Evolutionary conservation across 805 yeast genomes (phyloP), one percentile per base, ranked within the genome.

Genomic region (Starmerella bombicola): DNA sequence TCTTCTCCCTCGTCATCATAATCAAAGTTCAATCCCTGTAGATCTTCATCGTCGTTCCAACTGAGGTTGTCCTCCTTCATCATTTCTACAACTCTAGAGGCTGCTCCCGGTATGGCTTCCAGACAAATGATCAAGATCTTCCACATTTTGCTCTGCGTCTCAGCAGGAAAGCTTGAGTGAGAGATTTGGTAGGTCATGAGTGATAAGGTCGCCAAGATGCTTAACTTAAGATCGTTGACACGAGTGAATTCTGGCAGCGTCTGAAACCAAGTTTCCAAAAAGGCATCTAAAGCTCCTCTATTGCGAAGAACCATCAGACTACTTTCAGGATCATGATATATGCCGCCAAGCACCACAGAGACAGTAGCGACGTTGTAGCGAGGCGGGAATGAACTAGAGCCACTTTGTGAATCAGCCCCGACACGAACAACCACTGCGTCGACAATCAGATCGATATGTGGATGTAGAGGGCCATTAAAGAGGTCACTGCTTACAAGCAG

Each of bases 161-260:
- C 45, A 32, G 57, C 44, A n/a, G 49, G 21, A 29, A 42, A 52
- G 13, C 67, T 62, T 25, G 66, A 53, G 9, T 58, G 49, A 1
- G 54, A 50, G 10, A 61, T 62, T 2, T 58, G 56, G 3, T 53
- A 35, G 4, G 61, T 42, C 30, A 74, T 48, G 12, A 82, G 43
- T 9, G 74, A 65, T 43, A 86, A 59, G 18, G 80, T 55, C 0
- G 91, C 93, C 48, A 88, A 60, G 2, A 74, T 64, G 1, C 82
- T 74, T 32, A 88, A 60, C 59, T 85, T 86, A 57, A 83, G 67
- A 60, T 88, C 97, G 53, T 71, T 81, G 2, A 83, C 93, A 45
- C 93, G 66, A 18, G 69, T 68, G 50, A 79, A 68, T 21, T 64
- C 61, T 4, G 76, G 70, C 30, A 75, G 62, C 8, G 67, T 51